A percentile compares a stretch with the other conserved stretches of the same genome.
Evolutionary conservation across 2,329 filamentous ascomycete genomes (phyloP).

Genomic region (Nemania abortiva): DNA sequence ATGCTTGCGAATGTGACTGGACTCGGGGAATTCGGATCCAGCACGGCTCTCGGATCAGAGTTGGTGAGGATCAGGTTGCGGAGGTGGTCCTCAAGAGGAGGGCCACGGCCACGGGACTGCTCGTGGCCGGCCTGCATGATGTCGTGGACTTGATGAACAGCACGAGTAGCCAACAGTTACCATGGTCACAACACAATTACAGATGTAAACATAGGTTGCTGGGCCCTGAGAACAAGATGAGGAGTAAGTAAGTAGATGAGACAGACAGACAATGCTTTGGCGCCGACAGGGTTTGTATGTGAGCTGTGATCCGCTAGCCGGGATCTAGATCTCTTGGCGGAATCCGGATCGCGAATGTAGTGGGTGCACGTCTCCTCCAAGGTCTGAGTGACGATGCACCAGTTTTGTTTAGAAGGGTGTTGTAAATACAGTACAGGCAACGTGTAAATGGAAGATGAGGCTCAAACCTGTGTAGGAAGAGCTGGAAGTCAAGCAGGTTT

Average conservation of each 20-base stretch:
- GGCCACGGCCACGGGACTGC: constrained; percentile 20
- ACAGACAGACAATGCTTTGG: background rate
- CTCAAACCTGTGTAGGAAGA: constrained; percentile 17
- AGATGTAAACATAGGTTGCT: background rate
- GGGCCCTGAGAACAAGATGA: constrained; percentile 14
- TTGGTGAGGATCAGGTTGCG: constrained; percentile 71
- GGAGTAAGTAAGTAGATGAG: background rate
- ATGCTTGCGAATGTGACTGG: background rate
- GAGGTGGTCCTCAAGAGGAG: constrained; percentile 66
- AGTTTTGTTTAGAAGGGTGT: background rate
- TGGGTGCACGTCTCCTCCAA: background rate
- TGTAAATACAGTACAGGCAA: background rate
- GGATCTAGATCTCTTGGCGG: constrained; percentile 6
- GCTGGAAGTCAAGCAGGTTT: background rate
- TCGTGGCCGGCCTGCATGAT: constrained; percentile 41
- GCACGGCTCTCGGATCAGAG: constrained; percentile 46
- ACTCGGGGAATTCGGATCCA: background rate
- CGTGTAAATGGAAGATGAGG: constrained; percentile 6
- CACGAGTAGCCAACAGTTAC: constrained; percentile 3
- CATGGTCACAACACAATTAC: constrained; percentile 13
- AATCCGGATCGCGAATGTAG: background rate
- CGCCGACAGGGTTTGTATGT: background rate
- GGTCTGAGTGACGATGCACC: background rate
- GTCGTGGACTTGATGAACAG: constrained; percentile 27
- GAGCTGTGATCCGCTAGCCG: background rate